These are phyloP conservation scores for Fusarium sp. DNA, from an alignment of 2,329 filamentous ascomycete species.

Conservation along the genomic window DNA sequence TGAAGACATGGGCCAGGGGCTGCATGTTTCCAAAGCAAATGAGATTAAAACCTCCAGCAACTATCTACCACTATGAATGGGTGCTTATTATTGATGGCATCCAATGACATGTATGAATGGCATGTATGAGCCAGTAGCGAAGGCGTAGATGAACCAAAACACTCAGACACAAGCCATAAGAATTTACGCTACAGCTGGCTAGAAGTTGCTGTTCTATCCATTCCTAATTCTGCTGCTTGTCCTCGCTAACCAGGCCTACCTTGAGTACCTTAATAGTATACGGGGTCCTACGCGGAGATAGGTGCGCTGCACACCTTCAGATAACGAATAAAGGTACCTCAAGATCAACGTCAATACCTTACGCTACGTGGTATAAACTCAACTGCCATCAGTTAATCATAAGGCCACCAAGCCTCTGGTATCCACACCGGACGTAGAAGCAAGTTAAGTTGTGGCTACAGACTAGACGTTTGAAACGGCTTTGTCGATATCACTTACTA, in stretches of 20 bases:
- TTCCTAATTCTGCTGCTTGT: not conserved
- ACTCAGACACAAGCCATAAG: not conserved
- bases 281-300: not conserved
- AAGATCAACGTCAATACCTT: not conserved
- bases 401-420: not conserved
- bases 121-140: not conserved
- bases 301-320: no score
- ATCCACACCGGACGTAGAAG: not conserved
- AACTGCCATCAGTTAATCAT: not conserved
- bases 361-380: not conserved
- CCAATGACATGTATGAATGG: not conserved
- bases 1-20: slow-evolving; percentile 1
- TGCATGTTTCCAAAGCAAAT: slow-evolving; percentile 21
- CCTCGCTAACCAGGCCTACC: not conserved
- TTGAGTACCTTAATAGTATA: not conserved
- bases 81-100: not conserved
- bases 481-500: not conserved
- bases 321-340: not conserved
- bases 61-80: not conserved
- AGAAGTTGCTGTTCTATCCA: not conserved
- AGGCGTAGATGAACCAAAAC: not conserved
- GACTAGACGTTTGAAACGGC: not conserved
- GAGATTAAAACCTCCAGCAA: slow-evolving; percentile 24
- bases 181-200: not conserved
- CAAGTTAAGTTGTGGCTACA: not conserved